Evolutionary conservation across 2,329 filamentous ascomycete genomes (phyloP), one percentile per base, ranked within the genome.

Genomic region (Daldinia sp.): DNA sequence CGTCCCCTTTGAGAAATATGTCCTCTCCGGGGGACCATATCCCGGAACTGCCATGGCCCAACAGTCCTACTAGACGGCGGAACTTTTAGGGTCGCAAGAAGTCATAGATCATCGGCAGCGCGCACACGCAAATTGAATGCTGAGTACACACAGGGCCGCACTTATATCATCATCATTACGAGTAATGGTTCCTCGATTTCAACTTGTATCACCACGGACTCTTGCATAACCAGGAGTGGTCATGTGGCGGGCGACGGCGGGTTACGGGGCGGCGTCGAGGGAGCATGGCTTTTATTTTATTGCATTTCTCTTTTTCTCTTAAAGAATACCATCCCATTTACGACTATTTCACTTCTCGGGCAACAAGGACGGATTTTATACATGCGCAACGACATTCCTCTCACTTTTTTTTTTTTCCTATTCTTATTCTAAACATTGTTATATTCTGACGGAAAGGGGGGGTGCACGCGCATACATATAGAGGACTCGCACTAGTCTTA

Each of bases 21-120:
- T 81, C 7, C 74, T 81, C 15, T 63, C 69, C n/a, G 75, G 77
- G 2, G 78, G 78, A 2, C 58, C 71, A 5, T 82, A 81, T 54
- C 74, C 74, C 39, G 69, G 70, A 15, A 70, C 55, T 43, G 47
- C 50, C 13, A 29, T 72, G 48, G 34, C 52, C 9, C 66, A 72
- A 9, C 64, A 71, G 39, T 61, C 58, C 7, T 70, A 70, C 47
- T 71, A 48, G 68, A 30, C 23, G 19, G n/a, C 27, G 48, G 21
- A 30, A 32, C 21, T 9, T 27, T 45, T 39, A 25, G 4, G 39
- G 39, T 13, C 9, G 8, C 19, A 21, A 3, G 17, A 21, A 3
- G 17, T 45, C 27, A 27, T 45, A 35, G 29, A 43, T 29, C n/a
- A 32, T 23, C 21, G n/a, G 13, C 15, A 39, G 41, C 27, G 29